phyloP scores from a whole-genome alignment of 2,329 filamentous ascomycete genomes.

The Diaporthe citrichinensis region DNA sequence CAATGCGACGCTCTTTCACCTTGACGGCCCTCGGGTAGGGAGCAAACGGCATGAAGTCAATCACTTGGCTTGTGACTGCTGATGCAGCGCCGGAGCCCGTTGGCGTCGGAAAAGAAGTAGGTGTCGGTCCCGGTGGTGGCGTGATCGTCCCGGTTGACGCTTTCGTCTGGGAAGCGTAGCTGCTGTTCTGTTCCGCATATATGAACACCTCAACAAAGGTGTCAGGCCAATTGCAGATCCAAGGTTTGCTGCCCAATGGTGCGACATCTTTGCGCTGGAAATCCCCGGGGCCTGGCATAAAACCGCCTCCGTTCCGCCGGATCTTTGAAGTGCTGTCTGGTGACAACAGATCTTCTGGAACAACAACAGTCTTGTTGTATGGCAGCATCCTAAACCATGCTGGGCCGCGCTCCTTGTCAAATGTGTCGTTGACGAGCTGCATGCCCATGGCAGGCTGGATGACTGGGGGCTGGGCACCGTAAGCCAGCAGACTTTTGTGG shows the following conservation, averaged over 20 bases:
- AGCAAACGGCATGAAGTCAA: constrained; percentile 44
- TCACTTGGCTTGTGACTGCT: constrained; percentile 13
- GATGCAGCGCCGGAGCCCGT: constrained; percentile 23
- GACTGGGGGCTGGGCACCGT: constrained; percentile 68
- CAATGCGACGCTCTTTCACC: constrained; percentile 66
- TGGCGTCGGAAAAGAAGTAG: constrained; percentile 39
- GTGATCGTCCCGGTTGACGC: constrained; percentile 41
- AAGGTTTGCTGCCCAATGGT: constrained; percentile 65
- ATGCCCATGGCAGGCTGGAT: constrained; percentile 57
- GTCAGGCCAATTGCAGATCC: constrained; percentile 72
- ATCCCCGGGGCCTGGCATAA: constrained; percentile 43
- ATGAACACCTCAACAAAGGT: constrained; percentile 71
- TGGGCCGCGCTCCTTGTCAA: constrained; percentile 63
- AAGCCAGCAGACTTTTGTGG: constrained; percentile 53
- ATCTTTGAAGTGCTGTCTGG: constrained; percentile 46
- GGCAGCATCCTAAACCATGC: constrained; percentile 65
- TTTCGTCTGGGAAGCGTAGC: constrained; percentile 45
- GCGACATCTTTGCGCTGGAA: constrained; percentile 57
- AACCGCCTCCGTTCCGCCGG: constrained; percentile 39
- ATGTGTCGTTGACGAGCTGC: constrained; percentile 66
- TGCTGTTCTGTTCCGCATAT: constrained; percentile 67
- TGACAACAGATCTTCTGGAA: constrained; percentile 59
- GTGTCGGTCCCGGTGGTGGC: constrained; percentile 37
- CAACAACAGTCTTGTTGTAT: constrained; percentile 71
- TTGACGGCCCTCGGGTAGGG: constrained; percentile 68